Conservation (phyloP, 2,329 filamentous ascomycete genomes). For the Sporothrix dimorphospora region DNA sequence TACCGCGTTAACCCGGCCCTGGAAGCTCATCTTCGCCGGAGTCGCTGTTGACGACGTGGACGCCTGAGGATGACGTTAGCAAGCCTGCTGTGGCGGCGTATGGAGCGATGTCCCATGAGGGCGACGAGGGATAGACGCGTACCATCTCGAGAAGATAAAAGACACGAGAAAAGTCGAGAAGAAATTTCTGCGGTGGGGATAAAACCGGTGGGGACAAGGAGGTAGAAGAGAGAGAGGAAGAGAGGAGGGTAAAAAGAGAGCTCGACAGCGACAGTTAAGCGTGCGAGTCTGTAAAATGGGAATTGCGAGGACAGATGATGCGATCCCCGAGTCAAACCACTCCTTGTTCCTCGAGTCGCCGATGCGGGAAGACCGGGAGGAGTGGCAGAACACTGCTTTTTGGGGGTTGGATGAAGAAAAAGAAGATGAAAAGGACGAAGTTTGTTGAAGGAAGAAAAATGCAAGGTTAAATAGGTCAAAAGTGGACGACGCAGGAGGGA, state of each 20-base stretch:
- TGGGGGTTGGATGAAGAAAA: not conserved
- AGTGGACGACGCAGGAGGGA: constrained; percentile 24
- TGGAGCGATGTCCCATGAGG: not conserved
- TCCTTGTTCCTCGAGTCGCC: constrained; percentile 21
- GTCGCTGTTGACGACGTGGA: constrained; percentile 75
- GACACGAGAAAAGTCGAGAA: not conserved
- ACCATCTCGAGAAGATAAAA: not conserved
- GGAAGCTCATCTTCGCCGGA: constrained; percentile 73
- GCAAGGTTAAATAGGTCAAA: constrained; percentile 12
- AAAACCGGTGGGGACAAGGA: not conserved
- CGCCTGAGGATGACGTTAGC: constrained; percentile 50
- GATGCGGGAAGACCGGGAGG: not conserved
- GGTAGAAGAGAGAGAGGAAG: not conserved
- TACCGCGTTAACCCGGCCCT: constrained; percentile 78
- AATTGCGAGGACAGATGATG: not conserved
- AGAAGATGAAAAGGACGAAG: not conserved
- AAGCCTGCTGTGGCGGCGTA: not conserved
- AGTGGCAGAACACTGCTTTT: constrained; percentile 13
- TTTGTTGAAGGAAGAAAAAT: constrained; percentile 15
- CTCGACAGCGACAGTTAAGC: constrained; percentile 30
- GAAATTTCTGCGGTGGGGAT: not conserved
- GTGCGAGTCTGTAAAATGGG: constrained; percentile 25
- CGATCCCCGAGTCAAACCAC: constrained; percentile 24
- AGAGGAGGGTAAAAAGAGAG: not conserved
- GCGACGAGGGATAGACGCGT: not conserved